phyloP scores from a whole-genome alignment of 176 grass and related monocot genomes.

The Carex parvula region DNA sequence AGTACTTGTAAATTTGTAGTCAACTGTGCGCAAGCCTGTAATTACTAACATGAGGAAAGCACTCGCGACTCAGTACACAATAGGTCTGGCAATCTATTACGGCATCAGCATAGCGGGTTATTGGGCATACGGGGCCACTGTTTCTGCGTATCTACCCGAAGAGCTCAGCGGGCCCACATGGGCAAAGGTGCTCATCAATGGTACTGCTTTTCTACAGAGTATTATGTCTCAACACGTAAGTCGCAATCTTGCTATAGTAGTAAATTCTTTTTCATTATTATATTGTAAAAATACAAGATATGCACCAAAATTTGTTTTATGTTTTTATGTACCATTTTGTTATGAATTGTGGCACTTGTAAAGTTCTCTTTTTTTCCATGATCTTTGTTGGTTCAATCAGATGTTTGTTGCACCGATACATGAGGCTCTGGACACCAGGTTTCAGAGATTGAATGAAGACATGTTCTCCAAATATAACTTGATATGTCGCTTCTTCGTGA shows the following conservation, averaged over 20 bases:
- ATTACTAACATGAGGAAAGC: slow-evolving; percentile 56
- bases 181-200: slow-evolving; percentile 70
- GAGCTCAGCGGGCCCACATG: slow-evolving; percentile 60
- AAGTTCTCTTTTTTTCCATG: background rate
- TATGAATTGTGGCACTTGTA: background rate
- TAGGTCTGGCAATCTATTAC: slow-evolving; percentile 51
- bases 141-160: slow-evolving; percentile 68
- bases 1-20: slow-evolving; percentile 27
- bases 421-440: slow-evolving; percentile 71
- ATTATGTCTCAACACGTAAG: slow-evolving; percentile 69
- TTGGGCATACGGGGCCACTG: slow-evolving; percentile 78
- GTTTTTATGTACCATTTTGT: background rate
- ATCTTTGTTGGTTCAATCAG: slow-evolving; percentile 25
- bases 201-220: slow-evolving; percentile 72
- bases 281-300: background rate
- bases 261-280: background rate
- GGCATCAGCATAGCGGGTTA: slow-evolving; percentile 78
- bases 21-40: slow-evolving; percentile 59
- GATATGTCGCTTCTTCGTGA: slow-evolving; percentile 35
- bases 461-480: slow-evolving; percentile 82
- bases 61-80: slow-evolving; percentile 59
- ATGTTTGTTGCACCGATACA: slow-evolving; percentile 77
- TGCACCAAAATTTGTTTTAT: background rate
- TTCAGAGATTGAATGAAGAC: slow-evolving; percentile 60
- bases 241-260: background rate